A percentile compares a stretch with the other conserved stretches of the same genome.
Conservation (phyloP, 805 yeast genomes). For the Danielozyma ontarioensis region DNA sequence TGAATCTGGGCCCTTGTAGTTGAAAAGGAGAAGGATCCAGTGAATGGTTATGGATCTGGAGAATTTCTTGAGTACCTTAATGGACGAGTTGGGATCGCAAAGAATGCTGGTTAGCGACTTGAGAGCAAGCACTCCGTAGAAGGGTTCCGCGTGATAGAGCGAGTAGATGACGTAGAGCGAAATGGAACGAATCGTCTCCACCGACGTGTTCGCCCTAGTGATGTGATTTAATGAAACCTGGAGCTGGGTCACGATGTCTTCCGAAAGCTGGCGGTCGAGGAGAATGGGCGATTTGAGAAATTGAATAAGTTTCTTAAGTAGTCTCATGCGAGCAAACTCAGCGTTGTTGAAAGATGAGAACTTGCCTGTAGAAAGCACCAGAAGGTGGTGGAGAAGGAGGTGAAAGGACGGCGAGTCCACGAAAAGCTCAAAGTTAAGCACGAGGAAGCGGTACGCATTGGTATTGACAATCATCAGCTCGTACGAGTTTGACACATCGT, state of each 20-base stretch:
- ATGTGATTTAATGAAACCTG: slow-evolving; percentile 16
- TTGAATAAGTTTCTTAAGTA: slow-evolving; percentile 44
- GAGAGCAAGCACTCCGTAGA: slow-evolving; percentile 28
- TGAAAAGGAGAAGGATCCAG: slow-evolving; percentile 55
- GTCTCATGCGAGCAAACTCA: slow-evolving; percentile 49
- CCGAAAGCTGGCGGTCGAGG: slow-evolving; percentile 2
- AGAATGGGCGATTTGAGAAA: slow-evolving; percentile 33
- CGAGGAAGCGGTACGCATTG: slow-evolving; percentile 45
- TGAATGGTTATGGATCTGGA: slow-evolving; percentile 57
- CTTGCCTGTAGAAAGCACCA: slow-evolving; percentile 46
- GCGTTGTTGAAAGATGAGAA: slow-evolving; percentile 45
- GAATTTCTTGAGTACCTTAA: slow-evolving; percentile 37
- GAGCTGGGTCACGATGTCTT: slow-evolving; percentile 12
- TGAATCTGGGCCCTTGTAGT: slow-evolving; percentile 20
- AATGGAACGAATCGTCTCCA: slow-evolving; percentile 50
- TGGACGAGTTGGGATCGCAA: slow-evolving; percentile 35
- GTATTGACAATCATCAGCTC: slow-evolving; percentile 56
- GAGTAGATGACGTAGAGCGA: slow-evolving; percentile 43
- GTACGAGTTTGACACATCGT: slow-evolving; percentile 42
- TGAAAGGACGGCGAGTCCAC: slow-evolving; percentile 44
- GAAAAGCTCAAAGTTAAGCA: slow-evolving; percentile 58
- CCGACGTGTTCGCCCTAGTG: slow-evolving; percentile 39
- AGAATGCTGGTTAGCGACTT: slow-evolving; percentile 31
- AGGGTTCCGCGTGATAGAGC: slow-evolving; percentile 38
- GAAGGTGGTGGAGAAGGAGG: slow-evolving; percentile 53